phyloP scores from a whole-genome alignment of 2,329 filamentous ascomycete species.

The Alternaria ethzedia region DNA sequence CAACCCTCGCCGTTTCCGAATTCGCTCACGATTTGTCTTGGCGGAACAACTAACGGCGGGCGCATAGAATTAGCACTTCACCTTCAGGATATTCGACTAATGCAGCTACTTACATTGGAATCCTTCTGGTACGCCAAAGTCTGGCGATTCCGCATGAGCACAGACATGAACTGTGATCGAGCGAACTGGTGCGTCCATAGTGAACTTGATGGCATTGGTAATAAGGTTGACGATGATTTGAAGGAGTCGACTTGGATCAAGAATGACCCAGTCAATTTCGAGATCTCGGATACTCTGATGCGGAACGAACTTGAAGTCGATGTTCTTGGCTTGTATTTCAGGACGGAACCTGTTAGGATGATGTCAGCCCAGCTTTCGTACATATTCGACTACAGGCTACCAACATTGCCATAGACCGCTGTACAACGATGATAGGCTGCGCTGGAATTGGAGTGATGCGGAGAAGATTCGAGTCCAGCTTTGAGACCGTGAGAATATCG shows the following conservation, averaged over 20 bases:
- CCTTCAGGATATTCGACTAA: neutral
- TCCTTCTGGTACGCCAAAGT: conserved; percentile 16
- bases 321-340: conserved; percentile 41
- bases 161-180: conserved; percentile 49
- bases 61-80: neutral
- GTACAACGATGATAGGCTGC: conserved; percentile 44
- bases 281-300: conserved; percentile 45
- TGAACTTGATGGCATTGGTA: conserved; percentile 58
- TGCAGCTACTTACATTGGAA: conserved; percentile 21
- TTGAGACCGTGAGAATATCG: conserved; percentile 44
- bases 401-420: conserved; percentile 46
- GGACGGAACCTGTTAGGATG: conserved; percentile 28
- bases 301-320: conserved; percentile 36
- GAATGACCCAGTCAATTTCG: conserved; percentile 48
- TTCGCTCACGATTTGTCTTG: conserved; percentile 17
- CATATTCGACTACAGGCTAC: neutral
- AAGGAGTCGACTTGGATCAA: conserved; percentile 52
- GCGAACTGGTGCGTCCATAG: conserved; percentile 41
- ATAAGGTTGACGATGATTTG: conserved; percentile 53
- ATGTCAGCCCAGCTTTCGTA: neutral
- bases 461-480: conserved; percentile 39
- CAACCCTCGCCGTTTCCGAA: conserved; percentile 34
- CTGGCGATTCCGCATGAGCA: conserved; percentile 42
- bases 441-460: conserved; percentile 48
- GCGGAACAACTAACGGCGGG: conserved; percentile 25